Base-by-base conservation (phyloP, 768 basidiomycete genomes). In the Pseudohyphozyma bogoriensis region DNA sequence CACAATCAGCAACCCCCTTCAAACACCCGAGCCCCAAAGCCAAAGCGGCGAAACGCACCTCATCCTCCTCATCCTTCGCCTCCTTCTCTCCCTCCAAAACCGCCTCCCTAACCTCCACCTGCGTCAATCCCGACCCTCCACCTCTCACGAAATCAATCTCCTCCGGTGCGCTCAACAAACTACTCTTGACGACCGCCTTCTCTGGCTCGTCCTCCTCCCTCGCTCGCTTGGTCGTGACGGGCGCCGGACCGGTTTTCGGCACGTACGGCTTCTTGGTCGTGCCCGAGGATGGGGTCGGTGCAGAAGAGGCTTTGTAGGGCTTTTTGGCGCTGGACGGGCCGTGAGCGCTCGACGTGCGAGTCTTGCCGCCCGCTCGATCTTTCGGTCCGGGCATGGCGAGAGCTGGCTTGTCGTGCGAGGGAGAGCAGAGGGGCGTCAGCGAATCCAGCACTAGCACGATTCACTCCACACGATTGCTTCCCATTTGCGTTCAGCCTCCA, bases 81-180 rank as follows among this genome's bases (percentile, higher is more conserved):
- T 95, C 91, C 71, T 83, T 83, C 12, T 82, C 76, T 8, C 83
- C 93, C 73, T 97, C 93, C 28, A 85, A 83, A 54, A 85, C 82
- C 37, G 89, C 82, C 55, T 83, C 77, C 74, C 92, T 91, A 56
- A 90, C 84, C 73, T 99, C 92, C 10, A 89, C 76, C 35, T 90
- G 85, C 24, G 92, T 95, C 67, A 93, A 80, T 35, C 78, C 80
- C 1, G 89, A 87, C 55, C 93, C 93, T 31, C 93, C 93, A 31
- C 93, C 95, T 67, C 93, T 83, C 59, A 92, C 92, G 74, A 97
- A 99, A 51, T 68, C 66, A 51, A 67, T 65, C 62, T 69, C 68
- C 36, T 63, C 61, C 0, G 66, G 67, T 11, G 58, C 58, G 55
- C 58, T 64, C 20, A 66, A 26, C 33, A 66, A 42, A 31, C 39